These are phyloP conservation scores for Hemileia vastatrix DNA, from an alignment of 1,284 basidiomycete species.

Conservation along the genomic window DNA sequence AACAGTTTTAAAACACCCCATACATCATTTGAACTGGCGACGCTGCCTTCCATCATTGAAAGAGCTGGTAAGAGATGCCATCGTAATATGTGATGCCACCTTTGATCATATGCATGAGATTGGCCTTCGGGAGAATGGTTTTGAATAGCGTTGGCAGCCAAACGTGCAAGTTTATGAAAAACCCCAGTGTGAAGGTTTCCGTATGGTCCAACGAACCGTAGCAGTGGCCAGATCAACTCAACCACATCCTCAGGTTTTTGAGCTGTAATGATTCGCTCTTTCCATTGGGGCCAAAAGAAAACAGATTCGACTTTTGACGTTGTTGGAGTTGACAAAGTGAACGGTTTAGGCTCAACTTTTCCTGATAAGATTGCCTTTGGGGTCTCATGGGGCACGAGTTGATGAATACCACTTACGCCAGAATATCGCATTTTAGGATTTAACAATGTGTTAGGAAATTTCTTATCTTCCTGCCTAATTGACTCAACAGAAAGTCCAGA, in stretches of 20 bases:
- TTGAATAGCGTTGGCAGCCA: constrained; percentile 32
- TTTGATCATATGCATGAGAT: constrained; percentile 39
- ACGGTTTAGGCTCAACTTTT: constrained; percentile 41
- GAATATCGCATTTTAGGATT: constrained; percentile 16
- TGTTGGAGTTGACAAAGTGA: constrained; percentile 64
- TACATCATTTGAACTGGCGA: constrained; percentile 72
- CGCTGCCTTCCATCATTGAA: constrained; percentile 71
- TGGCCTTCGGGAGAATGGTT: constrained; percentile 33
- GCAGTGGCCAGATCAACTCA: constrained; percentile 28
- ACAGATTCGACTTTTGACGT: constrained; percentile 62
- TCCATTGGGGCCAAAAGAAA: constrained; percentile 83
- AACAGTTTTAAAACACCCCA: constrained; percentile 75
- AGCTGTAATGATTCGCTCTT: constrained; percentile 59
- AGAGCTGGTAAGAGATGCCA: constrained; percentile 75
- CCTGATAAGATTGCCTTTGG: constrained; percentile 56
- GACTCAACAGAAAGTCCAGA: not conserved
- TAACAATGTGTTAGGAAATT: not conserved
- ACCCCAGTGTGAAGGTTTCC: constrained; percentile 59
- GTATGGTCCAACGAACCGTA: constrained; percentile 61
- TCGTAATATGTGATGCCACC: constrained; percentile 71
- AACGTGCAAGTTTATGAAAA: constrained; percentile 51
- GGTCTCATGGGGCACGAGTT: constrained; percentile 49
- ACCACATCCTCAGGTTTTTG: constrained; percentile 57
- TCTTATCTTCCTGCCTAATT: not conserved
- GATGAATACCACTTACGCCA: constrained; percentile 2